These are phyloP conservation scores for Daldinia loculata DNA, from an alignment of 495 filamentous ascomycete genomes.

Conservation along the genomic window DNA sequence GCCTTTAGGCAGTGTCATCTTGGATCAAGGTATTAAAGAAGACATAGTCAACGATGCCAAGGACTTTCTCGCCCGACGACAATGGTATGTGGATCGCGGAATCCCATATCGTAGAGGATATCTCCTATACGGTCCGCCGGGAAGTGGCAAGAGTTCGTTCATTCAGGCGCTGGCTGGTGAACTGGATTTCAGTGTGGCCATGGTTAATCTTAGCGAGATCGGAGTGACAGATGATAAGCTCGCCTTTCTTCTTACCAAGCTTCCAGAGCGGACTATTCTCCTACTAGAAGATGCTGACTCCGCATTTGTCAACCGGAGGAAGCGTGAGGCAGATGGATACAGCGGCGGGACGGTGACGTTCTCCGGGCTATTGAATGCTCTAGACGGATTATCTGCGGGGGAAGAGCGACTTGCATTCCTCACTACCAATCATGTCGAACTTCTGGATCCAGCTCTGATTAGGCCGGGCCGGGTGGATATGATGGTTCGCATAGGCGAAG, in stretches of 20 bases:
- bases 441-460: slow-evolving; percentile 87
- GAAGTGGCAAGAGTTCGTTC: slow-evolving; percentile 95
- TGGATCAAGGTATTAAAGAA: slow-evolving; percentile 87
- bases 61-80: slow-evolving; percentile 78
- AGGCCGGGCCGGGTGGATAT: slow-evolving; percentile 93
- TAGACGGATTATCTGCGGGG: slow-evolving; percentile 94
- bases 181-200: slow-evolving; percentile 91
- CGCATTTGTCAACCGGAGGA: slow-evolving; percentile 83
- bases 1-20: slow-evolving; percentile 84
- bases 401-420: slow-evolving; percentile 94
- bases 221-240: slow-evolving; percentile 93
- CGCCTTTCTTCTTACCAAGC: slow-evolving; percentile 85
- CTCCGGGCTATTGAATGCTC: slow-evolving; percentile 89
- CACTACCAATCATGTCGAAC: slow-evolving; percentile 92
- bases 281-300: slow-evolving; percentile 95
- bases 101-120: slow-evolving; percentile 96
- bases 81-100: slow-evolving; percentile 94
- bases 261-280: slow-evolving; percentile 85
- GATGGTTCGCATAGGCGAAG: slow-evolving; percentile 88
- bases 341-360: slow-evolving; percentile 92
- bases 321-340: slow-evolving; percentile 85
- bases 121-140: slow-evolving; percentile 91
- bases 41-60: slow-evolving; percentile 82
- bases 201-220: slow-evolving; percentile 91
- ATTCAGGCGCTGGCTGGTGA: slow-evolving; percentile 94